Conservation (phyloP, 352 stramenopile species). For the Phytophthora cactorum region DNA sequence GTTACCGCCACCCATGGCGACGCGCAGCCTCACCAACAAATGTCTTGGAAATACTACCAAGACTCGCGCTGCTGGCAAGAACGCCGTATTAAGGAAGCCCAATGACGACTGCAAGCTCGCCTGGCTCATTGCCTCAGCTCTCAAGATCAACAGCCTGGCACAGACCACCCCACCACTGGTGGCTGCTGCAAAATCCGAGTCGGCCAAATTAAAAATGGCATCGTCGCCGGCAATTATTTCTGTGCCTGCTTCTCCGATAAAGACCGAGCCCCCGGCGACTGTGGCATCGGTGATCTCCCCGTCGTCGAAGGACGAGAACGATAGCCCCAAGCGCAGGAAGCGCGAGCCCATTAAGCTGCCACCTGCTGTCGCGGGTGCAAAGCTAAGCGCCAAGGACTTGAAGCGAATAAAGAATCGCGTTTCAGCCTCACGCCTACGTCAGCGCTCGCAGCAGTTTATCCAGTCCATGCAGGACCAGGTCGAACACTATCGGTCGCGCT, state of each 20-base stretch:
- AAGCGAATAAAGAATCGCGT: slow-evolving; percentile 69
- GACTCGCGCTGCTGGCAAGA: neutral
- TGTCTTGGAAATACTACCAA: neutral
- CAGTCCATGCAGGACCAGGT: slow-evolving; percentile 49
- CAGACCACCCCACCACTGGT: neutral
- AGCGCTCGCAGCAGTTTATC: slow-evolving; percentile 57
- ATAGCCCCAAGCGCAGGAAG: slow-evolving; percentile 44
- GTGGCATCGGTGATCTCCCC: slow-evolving; percentile 12
- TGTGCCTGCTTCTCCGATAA: neutral
- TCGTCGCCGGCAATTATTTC: neutral
- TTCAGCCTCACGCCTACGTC: slow-evolving; percentile 43
- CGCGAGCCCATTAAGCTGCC: slow-evolving; percentile 60
- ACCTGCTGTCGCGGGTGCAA: slow-evolving; percentile 21
- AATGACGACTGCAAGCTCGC: slow-evolving; percentile 15
- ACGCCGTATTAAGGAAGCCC: neutral
- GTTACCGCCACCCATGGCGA: neutral
- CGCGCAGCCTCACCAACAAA: slow-evolving; percentile 9
- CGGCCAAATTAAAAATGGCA: neutral
- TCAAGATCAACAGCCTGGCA: neutral
- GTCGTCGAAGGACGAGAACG: slow-evolving; percentile 5
- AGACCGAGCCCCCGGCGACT: neutral
- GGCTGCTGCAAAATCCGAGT: neutral
- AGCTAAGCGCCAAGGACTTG: slow-evolving; percentile 50
- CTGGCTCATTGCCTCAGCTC: slow-evolving; percentile 6
- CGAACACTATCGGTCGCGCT: slow-evolving; percentile 38